Evolutionary conservation across 768 basidiomycete species (phyloP), one percentile per base, ranked within the genome.

Genomic region (Suillus weaverae): DNA sequence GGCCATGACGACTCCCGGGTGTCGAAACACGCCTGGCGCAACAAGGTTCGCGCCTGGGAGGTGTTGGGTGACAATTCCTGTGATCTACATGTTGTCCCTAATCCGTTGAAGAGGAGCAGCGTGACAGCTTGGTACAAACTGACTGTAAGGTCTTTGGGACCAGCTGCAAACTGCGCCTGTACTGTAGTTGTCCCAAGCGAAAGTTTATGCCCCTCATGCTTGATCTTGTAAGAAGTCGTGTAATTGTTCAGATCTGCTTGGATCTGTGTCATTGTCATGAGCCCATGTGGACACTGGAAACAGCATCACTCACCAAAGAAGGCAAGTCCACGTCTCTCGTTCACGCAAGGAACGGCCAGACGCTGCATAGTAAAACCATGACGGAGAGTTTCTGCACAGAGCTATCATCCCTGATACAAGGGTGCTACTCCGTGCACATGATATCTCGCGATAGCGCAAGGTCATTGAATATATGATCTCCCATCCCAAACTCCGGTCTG

Each of bases 401-500:
- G 63, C 73, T 81, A 33, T 77, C 73, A 62, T 76, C 69, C 13
- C 74, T 56, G 41, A 84, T 69, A 69, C 84, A 81, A 32, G 77
- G 70, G 64, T 87, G 83, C 76, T 87, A 92, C 66, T 90, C 89
- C 0, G n/a, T n/a, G n/a, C 75, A 73, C 83, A 94, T 85, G 26
- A 86, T 72, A 63, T 96, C 94, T 60, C 86, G 77, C 1, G 94
- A 95, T n/a, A 94, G 79, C 0, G 86, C 85, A 4, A 97, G 79
- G 71, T 97, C 95, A 65, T 88, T 94, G 80, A 98, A 96, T 96
- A 98, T 97, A 44, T 94, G 87, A 70, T 95, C 93, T 60, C 94
- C 94, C 79, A 91, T 91, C 10, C 90, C 92, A 71, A 99, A 99
- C 66, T 97, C 95, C 16, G 95, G 91, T 26, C 26, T 2, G 26